Evolutionary conservation across 495 filamentous ascomycete genomes (phyloP).

Genomic region (Mytilinidion resinicola): DNA sequence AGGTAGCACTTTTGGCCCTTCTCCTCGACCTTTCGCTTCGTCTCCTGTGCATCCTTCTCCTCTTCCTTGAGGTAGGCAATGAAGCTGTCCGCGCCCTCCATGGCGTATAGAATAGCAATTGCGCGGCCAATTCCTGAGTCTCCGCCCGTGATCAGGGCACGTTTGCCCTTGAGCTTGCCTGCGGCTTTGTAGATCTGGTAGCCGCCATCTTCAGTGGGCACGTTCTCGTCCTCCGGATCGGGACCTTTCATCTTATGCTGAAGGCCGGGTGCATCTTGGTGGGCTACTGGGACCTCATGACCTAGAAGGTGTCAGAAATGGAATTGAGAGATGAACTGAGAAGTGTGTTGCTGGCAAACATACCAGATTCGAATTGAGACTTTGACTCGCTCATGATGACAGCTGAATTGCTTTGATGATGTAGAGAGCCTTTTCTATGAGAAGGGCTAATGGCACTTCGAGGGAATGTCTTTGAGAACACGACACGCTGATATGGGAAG

Average conservation of each 20-base stretch:
- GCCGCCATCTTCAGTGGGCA: slow-evolving; percentile 64
- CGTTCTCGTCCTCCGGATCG: slow-evolving; percentile 55
- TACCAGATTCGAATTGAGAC: slow-evolving; percentile 1
- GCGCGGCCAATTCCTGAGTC: slow-evolving; percentile 79
- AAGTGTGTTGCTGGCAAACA: neutral
- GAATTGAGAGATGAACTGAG: neutral
- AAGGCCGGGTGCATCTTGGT: too few species aligned
- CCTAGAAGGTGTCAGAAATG: neutral
- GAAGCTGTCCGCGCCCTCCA: slow-evolving; percentile 72
- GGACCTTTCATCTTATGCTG: slow-evolving; percentile 34
- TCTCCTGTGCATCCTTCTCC: slow-evolving; percentile 69
- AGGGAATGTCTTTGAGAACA: neutral
- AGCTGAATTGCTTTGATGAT: too few species aligned
- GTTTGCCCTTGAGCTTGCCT: slow-evolving; percentile 67
- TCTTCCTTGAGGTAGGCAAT: slow-evolving; percentile 74
- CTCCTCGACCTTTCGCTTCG: slow-evolving; percentile 59
- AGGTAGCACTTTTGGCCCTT: slow-evolving; percentile 57
- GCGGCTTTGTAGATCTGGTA: slow-evolving; percentile 73
- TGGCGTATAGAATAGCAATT: slow-evolving; percentile 69
- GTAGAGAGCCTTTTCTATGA: neutral
- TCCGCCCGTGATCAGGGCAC: slow-evolving; percentile 75
- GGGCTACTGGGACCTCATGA: neutral
- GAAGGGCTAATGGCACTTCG: neutral
- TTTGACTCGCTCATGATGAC: slow-evolving; percentile 2
- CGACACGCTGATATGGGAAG: neutral